Base-by-base conservation (phyloP, 1,284 basidiomycete genomes). In the Bjerkandera adusta region DNA sequence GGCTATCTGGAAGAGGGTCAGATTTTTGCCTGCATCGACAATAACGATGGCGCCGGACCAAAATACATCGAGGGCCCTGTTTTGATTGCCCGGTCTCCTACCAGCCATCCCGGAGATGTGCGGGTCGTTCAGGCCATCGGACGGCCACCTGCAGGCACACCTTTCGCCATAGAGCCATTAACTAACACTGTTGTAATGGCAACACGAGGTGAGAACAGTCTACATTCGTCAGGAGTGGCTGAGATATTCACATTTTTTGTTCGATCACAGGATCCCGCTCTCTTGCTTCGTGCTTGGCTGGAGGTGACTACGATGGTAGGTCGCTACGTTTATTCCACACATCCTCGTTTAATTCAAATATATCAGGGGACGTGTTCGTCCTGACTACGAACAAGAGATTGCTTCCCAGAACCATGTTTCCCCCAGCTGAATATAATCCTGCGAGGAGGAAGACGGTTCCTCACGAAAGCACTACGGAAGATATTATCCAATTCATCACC, bases 401-500 rank as follows among this genome's bases (percentile, higher is more conserved):
- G 25, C 57, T 84, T 41, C 54, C 54, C 4, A 26, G 12, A 4
- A 36, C 38, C 13, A 62, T 53, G 3, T 57, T 57, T 24, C 11
- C 39, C 8, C 73, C 85, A 22, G 58, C 68, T 35, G 59, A 62
- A 26, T 45, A 53, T 48, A 26, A 47, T 37, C 25, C 75, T 3
- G 74, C 73, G 0, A 55, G 60, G 11, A 49, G 39, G 6, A 42
- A 69, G 27, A 64, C 60, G 4, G 65, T 88, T 1, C 71, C 75
- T 2, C 69, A 75, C 20, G 68, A 76, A 3, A 79, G 79, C 49
- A 79, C 72, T 0, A 76, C 88, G 6, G 70, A 82, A 3, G 88
- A 91, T 53, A 79, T 92, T 2, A 83, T 81, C 47, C 73, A 89
- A 49, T 92, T 92, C 58, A 71, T 92, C 20, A 76, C 89, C 16